Percentiles rank a stretch among this genome's conserved stretches.
Conservation (phyloP, 2,329 filamentous ascomycete species). For the Hyphodiscus sp. region DNA sequence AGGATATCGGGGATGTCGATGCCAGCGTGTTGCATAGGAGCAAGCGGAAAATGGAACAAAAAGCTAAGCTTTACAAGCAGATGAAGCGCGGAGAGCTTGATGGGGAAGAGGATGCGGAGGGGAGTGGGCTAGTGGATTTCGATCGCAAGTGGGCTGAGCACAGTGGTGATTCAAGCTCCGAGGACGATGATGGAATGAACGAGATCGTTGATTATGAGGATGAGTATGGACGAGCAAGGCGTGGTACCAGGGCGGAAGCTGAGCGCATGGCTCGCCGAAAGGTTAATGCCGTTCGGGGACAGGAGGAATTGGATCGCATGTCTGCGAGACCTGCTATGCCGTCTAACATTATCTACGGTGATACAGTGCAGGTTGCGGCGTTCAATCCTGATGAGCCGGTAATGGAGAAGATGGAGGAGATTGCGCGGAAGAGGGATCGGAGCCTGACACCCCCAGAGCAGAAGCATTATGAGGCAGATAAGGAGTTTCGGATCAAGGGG, state of each 20-base stretch:
- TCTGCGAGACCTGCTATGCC: slow-evolving; percentile 63
- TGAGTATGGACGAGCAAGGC: slow-evolving; percentile 81
- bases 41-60: slow-evolving; percentile 80
- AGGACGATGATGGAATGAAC: slow-evolving; percentile 34
- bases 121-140: slow-evolving; percentile 76
- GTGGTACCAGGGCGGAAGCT: slow-evolving; percentile 63
- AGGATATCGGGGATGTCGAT: slow-evolving; percentile 57
- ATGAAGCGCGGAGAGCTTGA: slow-evolving; percentile 87
- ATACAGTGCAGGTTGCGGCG: slow-evolving; percentile 74
- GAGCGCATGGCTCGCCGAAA: slow-evolving; percentile 54
- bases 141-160: slow-evolving; percentile 89
- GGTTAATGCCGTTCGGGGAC: slow-evolving; percentile 44
- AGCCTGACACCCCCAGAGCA: slow-evolving; percentile 73
- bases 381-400: slow-evolving; percentile 68
- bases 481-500: slow-evolving; percentile 80
- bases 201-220: slow-evolving; percentile 83
- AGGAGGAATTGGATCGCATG: slow-evolving; percentile 60
- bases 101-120: slow-evolving; percentile 45
- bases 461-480: slow-evolving; percentile 77
- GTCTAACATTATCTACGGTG: slow-evolving; percentile 70
- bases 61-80: slow-evolving; percentile 78
- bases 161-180: slow-evolving; percentile 50
- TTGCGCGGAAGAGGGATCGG: slow-evolving; percentile 73
- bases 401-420: slow-evolving; percentile 64
- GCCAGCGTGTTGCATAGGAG: slow-evolving; percentile 53